Conservation (phyloP, 192 early-diverging fungal species). For the Coemansia sp. region DNA sequence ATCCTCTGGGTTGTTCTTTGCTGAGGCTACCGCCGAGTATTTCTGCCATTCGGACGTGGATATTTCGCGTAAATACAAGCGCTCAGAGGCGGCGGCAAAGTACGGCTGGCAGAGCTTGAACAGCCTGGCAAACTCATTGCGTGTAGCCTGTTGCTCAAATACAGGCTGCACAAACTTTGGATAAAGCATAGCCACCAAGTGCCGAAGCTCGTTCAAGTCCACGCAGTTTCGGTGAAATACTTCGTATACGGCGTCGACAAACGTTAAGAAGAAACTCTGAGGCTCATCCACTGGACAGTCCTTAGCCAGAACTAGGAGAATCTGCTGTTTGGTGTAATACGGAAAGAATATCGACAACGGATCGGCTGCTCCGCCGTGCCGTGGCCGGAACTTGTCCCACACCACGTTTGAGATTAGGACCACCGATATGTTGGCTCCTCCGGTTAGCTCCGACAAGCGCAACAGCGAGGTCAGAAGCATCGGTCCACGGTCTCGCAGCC, state of each 20-base stretch:
- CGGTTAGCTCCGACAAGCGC: conserved; percentile 65
- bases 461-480: conserved; percentile 70
- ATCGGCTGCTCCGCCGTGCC: conserved; percentile 62
- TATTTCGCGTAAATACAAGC: conserved; percentile 89
- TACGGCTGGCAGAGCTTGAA: conserved; percentile 77
- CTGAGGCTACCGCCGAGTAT: conserved; percentile 39
- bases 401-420: conserved; percentile 72
- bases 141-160: conserved; percentile 64
- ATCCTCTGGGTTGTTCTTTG: conserved; percentile 47
- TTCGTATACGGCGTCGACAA: conserved; percentile 80
- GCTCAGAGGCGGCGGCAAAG: conserved; percentile 80
- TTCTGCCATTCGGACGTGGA: conserved; percentile 82
- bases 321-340: conserved; percentile 73
- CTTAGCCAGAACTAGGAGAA: conserved; percentile 66
- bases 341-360: conserved; percentile 73
- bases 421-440: conserved; percentile 62
- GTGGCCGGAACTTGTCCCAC: conserved; percentile 79
- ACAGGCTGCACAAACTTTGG: conserved; percentile 90
- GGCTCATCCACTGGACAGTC: conserved; percentile 68
- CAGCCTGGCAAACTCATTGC: conserved; percentile 70
- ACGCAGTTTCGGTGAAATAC: conserved; percentile 78
- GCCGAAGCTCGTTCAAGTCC: conserved; percentile 85
- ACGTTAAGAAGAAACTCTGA: conserved; percentile 66
- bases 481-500: conserved; percentile 69
- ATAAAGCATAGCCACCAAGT: conserved; percentile 78